These are phyloP conservation scores for Moniliophthora roreri DNA, from an alignment of 1,284 basidiomycete species.

Conservation along the genomic window DNA sequence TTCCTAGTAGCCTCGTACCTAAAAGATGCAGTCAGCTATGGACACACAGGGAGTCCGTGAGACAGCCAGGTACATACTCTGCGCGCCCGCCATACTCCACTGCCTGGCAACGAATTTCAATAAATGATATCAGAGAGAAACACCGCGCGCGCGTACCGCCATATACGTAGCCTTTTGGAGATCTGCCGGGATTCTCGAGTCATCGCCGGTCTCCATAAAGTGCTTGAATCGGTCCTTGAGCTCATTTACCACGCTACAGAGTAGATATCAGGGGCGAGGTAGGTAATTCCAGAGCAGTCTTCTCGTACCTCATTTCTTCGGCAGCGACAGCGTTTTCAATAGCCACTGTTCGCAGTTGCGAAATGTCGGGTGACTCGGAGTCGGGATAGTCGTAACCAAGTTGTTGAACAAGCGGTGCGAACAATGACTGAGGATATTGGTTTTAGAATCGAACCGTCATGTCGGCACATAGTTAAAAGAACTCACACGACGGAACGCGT, in stretches of 20 bases:
- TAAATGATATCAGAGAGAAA: neutral
- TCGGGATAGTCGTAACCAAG: constrained; percentile 80
- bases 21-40: no score
- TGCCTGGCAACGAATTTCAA: neutral
- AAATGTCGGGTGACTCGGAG: constrained; percentile 71
- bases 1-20: constrained; percentile 69
- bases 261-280: neutral
- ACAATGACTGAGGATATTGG: constrained; percentile 51
- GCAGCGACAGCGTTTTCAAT: constrained; percentile 69
- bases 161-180: constrained; percentile 56
- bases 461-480: neutral
- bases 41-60: neutral
- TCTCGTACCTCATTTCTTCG: constrained; percentile 56
- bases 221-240: constrained; percentile 74
- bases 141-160: constrained; percentile 40
- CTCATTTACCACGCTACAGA: constrained; percentile 68
- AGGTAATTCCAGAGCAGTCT: neutral
- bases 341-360: constrained; percentile 78
- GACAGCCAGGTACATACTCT: neutral
- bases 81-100: neutral
- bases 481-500: constrained; percentile 64
- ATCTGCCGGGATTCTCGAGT: constrained; percentile 81
- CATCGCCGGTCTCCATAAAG: constrained; percentile 75
- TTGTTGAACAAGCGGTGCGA: constrained; percentile 76
- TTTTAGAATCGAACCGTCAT: neutral